phyloP scores from a whole-genome alignment of 495 filamentous ascomycete species.

The Stereocaulon alpinum region DNA sequence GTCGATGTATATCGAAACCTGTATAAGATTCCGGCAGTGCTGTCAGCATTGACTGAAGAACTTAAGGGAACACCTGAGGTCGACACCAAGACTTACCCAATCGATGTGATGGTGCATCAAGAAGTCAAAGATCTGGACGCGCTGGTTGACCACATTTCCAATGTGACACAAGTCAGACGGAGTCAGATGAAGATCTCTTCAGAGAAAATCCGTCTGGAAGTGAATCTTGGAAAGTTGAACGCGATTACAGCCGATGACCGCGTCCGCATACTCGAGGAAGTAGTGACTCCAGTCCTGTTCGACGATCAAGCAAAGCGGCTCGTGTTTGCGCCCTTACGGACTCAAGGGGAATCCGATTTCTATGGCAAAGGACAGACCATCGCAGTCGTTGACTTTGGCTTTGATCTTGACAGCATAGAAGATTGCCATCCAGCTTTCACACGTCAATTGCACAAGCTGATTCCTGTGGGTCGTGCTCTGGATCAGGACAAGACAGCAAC shows the following conservation, averaged over 20 bases:
- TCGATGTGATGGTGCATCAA: conserved; percentile 3
- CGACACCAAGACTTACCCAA: neutral
- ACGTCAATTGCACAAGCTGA: neutral
- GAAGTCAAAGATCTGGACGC: neutral
- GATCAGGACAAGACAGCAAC: neutral
- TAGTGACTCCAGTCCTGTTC: neutral
- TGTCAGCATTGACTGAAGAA: neutral
- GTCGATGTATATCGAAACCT: neutral
- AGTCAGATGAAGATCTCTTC: neutral
- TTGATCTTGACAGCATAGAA: neutral
- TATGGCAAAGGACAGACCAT: neutral
- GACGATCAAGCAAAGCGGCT: neutral
- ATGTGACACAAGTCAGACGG: neutral
- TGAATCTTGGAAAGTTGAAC: neutral
- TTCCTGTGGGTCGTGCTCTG: neutral
- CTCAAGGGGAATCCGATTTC: neutral
- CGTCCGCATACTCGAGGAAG: conserved; percentile 1
- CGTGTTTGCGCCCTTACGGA: neutral
- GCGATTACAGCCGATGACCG: neutral
- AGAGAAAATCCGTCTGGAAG: neutral
- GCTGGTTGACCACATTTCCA: neutral
- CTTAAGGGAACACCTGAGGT: neutral
- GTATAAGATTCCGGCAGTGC: neutral
- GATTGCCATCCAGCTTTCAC: conserved; percentile 3
- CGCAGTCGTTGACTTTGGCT: neutral